Percentiles rank a stretch among this genome's conserved stretches.
Conservation (phyloP, 1,284 basidiomycete species). For the Rhodotorula sp. region DNA sequence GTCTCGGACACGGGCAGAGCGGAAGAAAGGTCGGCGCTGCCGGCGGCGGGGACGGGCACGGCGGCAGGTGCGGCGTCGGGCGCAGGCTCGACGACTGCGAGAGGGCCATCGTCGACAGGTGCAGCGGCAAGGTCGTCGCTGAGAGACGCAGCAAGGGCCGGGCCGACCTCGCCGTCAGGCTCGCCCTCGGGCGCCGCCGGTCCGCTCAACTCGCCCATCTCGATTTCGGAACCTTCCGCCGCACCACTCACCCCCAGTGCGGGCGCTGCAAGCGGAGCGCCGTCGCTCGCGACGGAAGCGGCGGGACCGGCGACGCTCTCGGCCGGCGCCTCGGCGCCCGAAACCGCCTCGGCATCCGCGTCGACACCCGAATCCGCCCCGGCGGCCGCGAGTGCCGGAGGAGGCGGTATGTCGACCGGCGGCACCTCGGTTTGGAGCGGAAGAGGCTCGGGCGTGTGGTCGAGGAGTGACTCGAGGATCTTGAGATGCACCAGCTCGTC, state of each 20-base stretch:
- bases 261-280: neutral
- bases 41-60: too few species aligned
- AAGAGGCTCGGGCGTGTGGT: slow-evolving; percentile 54
- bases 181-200: too few species aligned
- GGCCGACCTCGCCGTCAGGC: too few species aligned
- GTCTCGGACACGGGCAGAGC: neutral
- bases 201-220: too few species aligned
- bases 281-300: neutral
- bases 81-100: too few species aligned
- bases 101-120: too few species aligned
- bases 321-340: neutral
- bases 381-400: neutral
- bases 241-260: neutral
- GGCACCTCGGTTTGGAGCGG: neutral
- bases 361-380: neutral
- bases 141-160: too few species aligned
- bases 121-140: too few species aligned
- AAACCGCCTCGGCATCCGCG: neutral
- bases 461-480: slow-evolving; percentile 75
- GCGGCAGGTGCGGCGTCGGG: too few species aligned
- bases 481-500: slow-evolving; percentile 85
- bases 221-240: too few species aligned
- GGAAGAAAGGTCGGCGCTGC: too few species aligned
- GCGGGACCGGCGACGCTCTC: neutral
- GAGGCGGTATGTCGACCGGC: neutral